Base-by-base conservation (phyloP, 2,329 filamentous ascomycete genomes). In the Aspergillus brunneoviolaceus region DNA sequence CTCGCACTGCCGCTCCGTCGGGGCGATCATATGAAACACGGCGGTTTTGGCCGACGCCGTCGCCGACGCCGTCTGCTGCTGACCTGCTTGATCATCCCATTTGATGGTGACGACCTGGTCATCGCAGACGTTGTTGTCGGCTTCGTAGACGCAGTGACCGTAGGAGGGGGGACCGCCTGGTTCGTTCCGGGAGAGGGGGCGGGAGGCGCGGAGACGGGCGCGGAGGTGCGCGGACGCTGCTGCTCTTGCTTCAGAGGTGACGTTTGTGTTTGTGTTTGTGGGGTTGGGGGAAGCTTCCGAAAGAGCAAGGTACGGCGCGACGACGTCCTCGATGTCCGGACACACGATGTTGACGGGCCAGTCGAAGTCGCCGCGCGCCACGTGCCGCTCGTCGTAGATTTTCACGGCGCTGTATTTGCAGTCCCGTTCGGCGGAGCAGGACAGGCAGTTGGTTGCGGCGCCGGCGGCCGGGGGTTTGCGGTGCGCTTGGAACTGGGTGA, bases 321-420 rank as follows among this genome's bases (percentile, higher is more conserved):
- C 81, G 57, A 87, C 86, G 63, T 93, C 90, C 76, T 97, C 94
- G 57, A 98, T 95, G 67, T 98, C 93, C 0, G 92, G 92, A 49
- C 92, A 85, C n/a, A 97, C 90, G 58, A 97, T 90, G 63, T 89
- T 89, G 58, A 97, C 84, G 0, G 94, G 95, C 93, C 93, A 98
- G 10, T 81, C 80, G 0, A 81, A 85, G 67, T 91, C 89, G 4
- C 89, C 89, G 1, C 84, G 81, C 5, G 81, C 83, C 0, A 96
- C 82, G 12, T 88, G 83, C 7, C 83, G 78, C 47, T 92, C 88
- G 4, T 91, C 78, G 72, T 97, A 96, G 61, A 97, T 88, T 52
- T 89, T 88, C 74, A 89, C 88, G 10, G 93, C 91, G 48, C 91
- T 96, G 78, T 92, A 98, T 67, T 89, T 87, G 80, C 95, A 98